Evolutionary conservation across 208 protist species (phyloP).

Genomic region (Novymonas esmeraldas): DNA sequence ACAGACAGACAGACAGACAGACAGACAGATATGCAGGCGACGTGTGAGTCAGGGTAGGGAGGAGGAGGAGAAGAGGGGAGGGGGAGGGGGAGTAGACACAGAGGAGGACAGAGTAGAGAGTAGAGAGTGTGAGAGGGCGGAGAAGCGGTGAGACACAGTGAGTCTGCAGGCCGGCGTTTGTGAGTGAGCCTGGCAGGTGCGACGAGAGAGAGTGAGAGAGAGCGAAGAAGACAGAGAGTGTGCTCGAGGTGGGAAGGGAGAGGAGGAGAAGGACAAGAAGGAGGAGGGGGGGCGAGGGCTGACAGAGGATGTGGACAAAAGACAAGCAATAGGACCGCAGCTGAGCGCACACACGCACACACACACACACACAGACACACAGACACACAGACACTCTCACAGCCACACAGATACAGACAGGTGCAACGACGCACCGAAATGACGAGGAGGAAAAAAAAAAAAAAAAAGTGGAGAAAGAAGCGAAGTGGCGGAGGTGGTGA

Average conservation of each 20-base stretch:
- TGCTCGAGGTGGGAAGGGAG: not conserved
- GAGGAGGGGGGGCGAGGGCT: not conserved
- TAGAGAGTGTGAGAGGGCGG: not conserved
- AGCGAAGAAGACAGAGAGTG: not conserved
- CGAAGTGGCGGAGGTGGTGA: not conserved
- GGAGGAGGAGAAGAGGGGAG: constrained; percentile 2
- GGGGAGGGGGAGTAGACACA: not conserved
- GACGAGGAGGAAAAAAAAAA: not conserved
- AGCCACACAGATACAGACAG: not conserved
- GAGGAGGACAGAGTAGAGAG: not conserved
- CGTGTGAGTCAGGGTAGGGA: not conserved
- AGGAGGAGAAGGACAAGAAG: not conserved
- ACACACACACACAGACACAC: not conserved
- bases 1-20: not conserved
- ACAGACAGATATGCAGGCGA: not conserved
- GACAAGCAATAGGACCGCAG: too few relatives aligned
- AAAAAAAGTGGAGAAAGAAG: not conserved
- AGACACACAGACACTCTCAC: not conserved
- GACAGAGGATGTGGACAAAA: not conserved
- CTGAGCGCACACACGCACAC: too few relatives aligned
- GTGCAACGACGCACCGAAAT: not conserved
- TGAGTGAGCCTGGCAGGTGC: too few relatives aligned
- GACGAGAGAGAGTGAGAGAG: not conserved
- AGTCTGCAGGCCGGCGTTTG: too few relatives aligned
- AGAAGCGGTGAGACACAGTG: too few relatives aligned